These are phyloP conservation scores for Aspergillus sojae DNA, from an alignment of 2,329 filamentous ascomycete species.

Conservation along the genomic window DNA sequence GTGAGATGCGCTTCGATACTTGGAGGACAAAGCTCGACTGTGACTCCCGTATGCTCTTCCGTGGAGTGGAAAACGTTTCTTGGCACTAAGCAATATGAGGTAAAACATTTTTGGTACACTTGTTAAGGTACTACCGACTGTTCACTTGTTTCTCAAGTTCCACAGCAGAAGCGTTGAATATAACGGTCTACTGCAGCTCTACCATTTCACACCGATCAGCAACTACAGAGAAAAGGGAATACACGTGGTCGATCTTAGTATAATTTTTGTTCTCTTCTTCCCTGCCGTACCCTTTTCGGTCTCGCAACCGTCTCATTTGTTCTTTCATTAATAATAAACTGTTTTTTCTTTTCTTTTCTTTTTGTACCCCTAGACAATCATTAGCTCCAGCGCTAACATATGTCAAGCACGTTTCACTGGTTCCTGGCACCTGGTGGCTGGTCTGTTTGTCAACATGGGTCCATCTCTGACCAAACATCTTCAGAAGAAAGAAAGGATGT, in stretches of 20 bases:
- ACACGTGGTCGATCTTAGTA: conserved; percentile 23
- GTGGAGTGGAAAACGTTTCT: neutral
- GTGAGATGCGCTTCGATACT: neutral
- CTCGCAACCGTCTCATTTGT: neutral
- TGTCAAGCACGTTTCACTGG: conserved; percentile 17
- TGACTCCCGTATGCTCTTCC: neutral
- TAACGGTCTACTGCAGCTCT: conserved; percentile 38
- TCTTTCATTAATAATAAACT: neutral
- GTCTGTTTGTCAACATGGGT: conserved; percentile 21
- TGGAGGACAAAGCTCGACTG: neutral
- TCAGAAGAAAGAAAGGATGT: conserved; percentile 3
- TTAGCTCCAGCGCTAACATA: conserved; percentile 6
- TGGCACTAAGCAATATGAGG: neutral
- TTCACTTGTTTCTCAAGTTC: conserved; percentile 25
- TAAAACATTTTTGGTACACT: neutral
- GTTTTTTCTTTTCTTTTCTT: conserved; percentile 1
- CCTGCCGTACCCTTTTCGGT: conserved; percentile 1
- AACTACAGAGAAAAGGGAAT: conserved; percentile 6
- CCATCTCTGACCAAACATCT: conserved; percentile 15
- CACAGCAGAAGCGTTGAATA: conserved; percentile 37
- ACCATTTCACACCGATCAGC: neutral
- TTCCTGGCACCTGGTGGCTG: conserved; percentile 19
- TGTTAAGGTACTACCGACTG: conserved; percentile 12
- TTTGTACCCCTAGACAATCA: neutral
- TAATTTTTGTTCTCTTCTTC: conserved; percentile 12